Conservation (phyloP, 805 yeast genomes). For the Tetrapisispora arboricola region DNA sequence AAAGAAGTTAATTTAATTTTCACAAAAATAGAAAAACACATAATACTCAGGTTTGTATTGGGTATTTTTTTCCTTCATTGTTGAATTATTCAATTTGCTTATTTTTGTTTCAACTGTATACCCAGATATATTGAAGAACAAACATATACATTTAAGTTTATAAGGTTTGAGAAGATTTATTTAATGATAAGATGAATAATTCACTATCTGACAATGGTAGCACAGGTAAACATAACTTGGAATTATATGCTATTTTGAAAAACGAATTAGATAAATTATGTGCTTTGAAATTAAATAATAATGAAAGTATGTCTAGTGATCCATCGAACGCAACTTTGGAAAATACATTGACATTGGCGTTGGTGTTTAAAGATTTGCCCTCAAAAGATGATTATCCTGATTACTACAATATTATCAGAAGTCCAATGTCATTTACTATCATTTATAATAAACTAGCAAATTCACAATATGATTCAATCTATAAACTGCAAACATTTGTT, state of each 20-base stretch:
- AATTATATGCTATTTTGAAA: constrained; percentile 1
- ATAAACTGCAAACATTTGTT: constrained; percentile 56
- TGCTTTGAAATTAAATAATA: constrained; percentile 10
- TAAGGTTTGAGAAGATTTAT: neutral
- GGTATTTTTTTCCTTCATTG: too few species aligned
- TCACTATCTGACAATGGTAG: neutral
- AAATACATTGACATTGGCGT: constrained; percentile 20
- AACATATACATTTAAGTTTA: too few species aligned
- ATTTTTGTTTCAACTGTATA: too few species aligned
- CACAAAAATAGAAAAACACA: too few species aligned
- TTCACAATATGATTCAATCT: constrained; percentile 13
- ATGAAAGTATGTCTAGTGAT: neutral
- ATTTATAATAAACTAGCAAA: constrained; percentile 55
- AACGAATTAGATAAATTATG: constrained; percentile 14
- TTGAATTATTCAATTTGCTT: too few species aligned
- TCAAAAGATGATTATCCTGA: constrained; percentile 56
- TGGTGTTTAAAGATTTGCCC: constrained; percentile 41
- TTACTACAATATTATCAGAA: constrained; percentile 66
- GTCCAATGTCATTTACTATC: constrained; percentile 71
- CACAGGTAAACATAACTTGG: neutral
- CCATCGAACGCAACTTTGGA: constrained; percentile 4
- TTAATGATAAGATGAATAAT: neutral
- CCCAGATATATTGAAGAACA: too few species aligned
- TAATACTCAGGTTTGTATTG: too few species aligned
- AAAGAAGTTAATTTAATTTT: too few species aligned